A percentile compares a stretch with the other conserved stretches of the same genome.
Conservation (phyloP, 2,329 filamentous ascomycete genomes). For the Aspergillus aculeatinus region DNA sequence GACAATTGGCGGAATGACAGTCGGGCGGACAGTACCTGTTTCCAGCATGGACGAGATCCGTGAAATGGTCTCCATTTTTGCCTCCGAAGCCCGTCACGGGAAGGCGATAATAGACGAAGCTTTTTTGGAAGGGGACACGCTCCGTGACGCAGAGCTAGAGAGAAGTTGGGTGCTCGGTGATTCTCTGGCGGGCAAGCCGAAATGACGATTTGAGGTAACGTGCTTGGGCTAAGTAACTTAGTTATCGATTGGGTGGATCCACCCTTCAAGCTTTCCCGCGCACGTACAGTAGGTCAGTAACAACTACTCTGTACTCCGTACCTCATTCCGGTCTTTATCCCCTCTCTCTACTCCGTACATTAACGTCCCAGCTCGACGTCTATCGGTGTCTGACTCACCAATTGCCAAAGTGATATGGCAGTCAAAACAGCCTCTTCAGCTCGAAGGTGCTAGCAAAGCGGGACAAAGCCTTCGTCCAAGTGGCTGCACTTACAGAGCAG, state of each 20-base stretch:
- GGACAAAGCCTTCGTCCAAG: neutral
- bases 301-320: too few species aligned
- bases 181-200: slow-evolving; percentile 13
- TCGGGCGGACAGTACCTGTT: slow-evolving; percentile 63
- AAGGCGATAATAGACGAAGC: neutral
- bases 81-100: slow-evolving; percentile 19
- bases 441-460: neutral
- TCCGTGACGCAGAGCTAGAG: slow-evolving; percentile 7
- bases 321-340: neutral
- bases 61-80: slow-evolving; percentile 88
- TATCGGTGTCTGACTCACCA: neutral
- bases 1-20: neutral
- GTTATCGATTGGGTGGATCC: neutral
- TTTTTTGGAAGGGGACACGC: slow-evolving; percentile 1
- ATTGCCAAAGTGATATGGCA: neutral
- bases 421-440: neutral
- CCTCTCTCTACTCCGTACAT: neutral
- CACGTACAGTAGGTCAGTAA: too few species aligned
- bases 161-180: slow-evolving; percentile 12
- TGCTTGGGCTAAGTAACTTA: neutral
- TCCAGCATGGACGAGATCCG: slow-evolving; percentile 92
- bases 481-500: neutral
- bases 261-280: neutral
- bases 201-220: slow-evolving; percentile 9
- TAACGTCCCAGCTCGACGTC: neutral